Evolutionary conservation across 2,329 filamentous ascomycete genomes (phyloP), one percentile per base, ranked within the genome.

Genomic region (Trichoderma oligosporum): DNA sequence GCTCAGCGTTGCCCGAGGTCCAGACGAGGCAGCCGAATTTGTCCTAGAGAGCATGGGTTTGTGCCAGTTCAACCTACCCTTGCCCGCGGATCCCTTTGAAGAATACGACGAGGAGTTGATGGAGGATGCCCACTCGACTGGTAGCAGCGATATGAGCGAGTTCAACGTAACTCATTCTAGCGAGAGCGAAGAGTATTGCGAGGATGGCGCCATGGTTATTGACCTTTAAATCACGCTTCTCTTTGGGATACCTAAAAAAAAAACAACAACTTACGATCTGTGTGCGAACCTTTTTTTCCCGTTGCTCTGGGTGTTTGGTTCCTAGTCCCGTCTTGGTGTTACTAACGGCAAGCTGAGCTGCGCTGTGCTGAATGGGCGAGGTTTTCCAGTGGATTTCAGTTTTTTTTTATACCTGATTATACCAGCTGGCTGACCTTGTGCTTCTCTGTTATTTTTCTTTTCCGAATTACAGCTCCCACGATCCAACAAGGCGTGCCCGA

Each of bases 401-500:
- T 66, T 33, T 65, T 56, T 45, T 54, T 35, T 45, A 41, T 22
- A 39, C 62, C 67, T 64, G 61, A 61, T 65, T 66, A 54, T 38
- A 48, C 63, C 62, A 66, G 69, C 65, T 72, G 69, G 75, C 78
- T 80, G 74, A 80, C 75, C 65, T 56, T 63, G 63, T 63, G 63
- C 65, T 71, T 65, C 64, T 68, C 68, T 68, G 65, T 64, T 62
- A 61, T 65, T 20, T 36, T 35, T 22, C 9, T n/a, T n/a, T n/a
- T n/a, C n/a, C n/a, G n/a, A 46, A 59, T 66, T 80, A 70, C 83
- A 97, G 92, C 89, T 97, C 73, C 94, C 94, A 63, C 87, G 92
- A 68, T 87, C 91, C 67, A 89, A 91, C 71, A 91, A 89, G 75
- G 82, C 82, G 60, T 99, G 94, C 76, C 91, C 91, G 52, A 82